Percentiles rank a stretch among this genome's conserved stretches.
phyloP scores from a whole-genome alignment of 768 basidiomycete genomes.

The Omphalotus guepiniiformis region DNA sequence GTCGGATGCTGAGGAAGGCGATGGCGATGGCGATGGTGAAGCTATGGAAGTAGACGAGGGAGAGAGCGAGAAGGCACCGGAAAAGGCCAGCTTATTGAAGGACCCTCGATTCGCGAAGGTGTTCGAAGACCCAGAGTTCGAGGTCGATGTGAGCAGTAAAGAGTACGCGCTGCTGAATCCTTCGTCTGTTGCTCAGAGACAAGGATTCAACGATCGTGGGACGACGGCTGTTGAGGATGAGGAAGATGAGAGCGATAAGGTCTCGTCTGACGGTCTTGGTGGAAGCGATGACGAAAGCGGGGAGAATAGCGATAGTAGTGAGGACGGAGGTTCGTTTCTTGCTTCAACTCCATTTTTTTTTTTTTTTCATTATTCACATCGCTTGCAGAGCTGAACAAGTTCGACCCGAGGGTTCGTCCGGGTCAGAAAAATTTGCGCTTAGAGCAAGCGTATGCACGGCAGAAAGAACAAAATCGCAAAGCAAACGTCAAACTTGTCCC shows the following conservation, averaged over 20 bases:
- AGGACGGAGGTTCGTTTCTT: slow-evolving; percentile 46
- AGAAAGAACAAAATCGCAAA: slow-evolving; percentile 39
- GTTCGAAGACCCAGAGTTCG: slow-evolving; percentile 88
- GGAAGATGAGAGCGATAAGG: slow-evolving; percentile 79
- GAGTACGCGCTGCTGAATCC: slow-evolving; percentile 95
- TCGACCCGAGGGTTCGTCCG: slow-evolving; percentile 45
- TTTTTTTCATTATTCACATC: slow-evolving; percentile 4
- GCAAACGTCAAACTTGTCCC: slow-evolving; percentile 64
- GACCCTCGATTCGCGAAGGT: slow-evolving; percentile 90
- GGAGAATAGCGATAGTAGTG: slow-evolving; percentile 46
- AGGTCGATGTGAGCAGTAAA: slow-evolving; percentile 82
- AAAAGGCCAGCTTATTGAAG: slow-evolving; percentile 50
- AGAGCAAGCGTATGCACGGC: slow-evolving; percentile 40
- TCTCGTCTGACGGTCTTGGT: slow-evolving; percentile 54
- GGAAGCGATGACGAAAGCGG: slow-evolving; percentile 40
- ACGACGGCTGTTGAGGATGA: slow-evolving; percentile 88
- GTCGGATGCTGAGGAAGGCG: slow-evolving; percentile 33
- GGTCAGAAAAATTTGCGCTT: slow-evolving; percentile 44
- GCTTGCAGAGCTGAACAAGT: slow-evolving; percentile 43
- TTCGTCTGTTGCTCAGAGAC: slow-evolving; percentile 60
- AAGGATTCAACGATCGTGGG: slow-evolving; percentile 23
- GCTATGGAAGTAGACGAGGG: slow-evolving; percentile 28
- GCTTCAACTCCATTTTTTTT: no score
- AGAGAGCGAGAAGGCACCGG: slow-evolving; percentile 17
- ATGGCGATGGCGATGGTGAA: slow-evolving; percentile 30